Conservation (phyloP, 225 moss, liverwort and hornwort species). For the Ulota crispa region DNA sequence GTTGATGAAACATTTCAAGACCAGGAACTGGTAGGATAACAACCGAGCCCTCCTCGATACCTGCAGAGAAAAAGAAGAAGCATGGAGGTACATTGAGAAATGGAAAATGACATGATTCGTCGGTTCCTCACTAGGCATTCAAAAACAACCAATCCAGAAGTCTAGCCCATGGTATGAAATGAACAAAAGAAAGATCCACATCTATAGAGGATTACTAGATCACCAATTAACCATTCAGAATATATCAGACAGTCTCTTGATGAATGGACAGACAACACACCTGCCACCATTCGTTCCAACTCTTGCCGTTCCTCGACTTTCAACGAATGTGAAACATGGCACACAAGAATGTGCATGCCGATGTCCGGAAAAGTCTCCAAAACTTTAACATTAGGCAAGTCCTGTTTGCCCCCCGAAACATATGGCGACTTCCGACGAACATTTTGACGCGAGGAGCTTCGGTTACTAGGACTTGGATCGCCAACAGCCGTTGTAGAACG, state of each 20-base stretch:
- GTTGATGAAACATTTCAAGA: background rate
- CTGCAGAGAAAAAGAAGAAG: constrained; percentile 17
- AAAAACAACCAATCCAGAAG: background rate
- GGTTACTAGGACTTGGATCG: background rate
- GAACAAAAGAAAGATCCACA: background rate
- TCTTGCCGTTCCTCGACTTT: background rate
- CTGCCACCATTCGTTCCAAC: constrained; percentile 8
- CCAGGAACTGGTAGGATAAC: fast-evolving
- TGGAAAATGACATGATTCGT: background rate
- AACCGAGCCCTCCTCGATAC: constrained; percentile 9
- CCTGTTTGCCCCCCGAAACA: background rate
- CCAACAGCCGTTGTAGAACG: background rate
- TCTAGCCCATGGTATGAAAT: background rate
- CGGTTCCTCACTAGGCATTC: background rate
- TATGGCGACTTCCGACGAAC: background rate
- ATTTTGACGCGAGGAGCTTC: background rate
- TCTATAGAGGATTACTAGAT: background rate
- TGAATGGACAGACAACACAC: background rate
- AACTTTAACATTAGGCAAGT: background rate
- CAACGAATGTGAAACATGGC: fast-evolving
- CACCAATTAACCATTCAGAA: background rate
- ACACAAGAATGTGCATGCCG: fast-evolving
- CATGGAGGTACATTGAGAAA: background rate
- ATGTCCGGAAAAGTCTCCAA: background rate
- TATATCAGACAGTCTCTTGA: background rate